These are phyloP conservation scores for Plasmopara halstedii DNA, from an alignment of 352 stramenopile species.

Conservation along the genomic window DNA sequence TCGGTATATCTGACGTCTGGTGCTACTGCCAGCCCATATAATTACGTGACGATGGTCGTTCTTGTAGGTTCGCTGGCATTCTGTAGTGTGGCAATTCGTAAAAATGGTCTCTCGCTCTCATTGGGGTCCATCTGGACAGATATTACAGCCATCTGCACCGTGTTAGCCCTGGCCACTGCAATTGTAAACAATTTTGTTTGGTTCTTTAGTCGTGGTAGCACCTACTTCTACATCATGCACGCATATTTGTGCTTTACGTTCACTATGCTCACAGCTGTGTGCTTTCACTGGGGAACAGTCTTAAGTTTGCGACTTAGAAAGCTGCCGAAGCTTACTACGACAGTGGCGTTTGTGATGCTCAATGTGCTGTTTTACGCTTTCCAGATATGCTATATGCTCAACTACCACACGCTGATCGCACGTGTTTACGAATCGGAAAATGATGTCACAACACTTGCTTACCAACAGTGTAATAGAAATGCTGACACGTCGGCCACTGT, in stretches of 20 bases:
- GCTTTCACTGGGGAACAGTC: conserved; percentile 84
- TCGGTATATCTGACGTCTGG: conserved; percentile 57
- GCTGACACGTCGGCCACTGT: conserved; percentile 49
- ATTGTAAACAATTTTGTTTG: conserved; percentile 85
- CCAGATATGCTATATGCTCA: conserved; percentile 63
- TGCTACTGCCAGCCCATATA: conserved; percentile 74
- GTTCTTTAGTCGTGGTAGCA: conserved; percentile 50
- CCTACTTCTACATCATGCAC: conserved; percentile 80
- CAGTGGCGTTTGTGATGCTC: conserved; percentile 54
- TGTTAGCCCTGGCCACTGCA: conserved; percentile 58
- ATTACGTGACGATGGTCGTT: conserved; percentile 83
- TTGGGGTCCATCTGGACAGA: conserved; percentile 83
- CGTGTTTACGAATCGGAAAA: conserved; percentile 71
- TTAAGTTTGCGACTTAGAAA: conserved; percentile 71
- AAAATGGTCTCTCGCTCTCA: conserved; percentile 76
- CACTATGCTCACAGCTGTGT: conserved; percentile 84
- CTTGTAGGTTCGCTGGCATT: conserved; percentile 76
- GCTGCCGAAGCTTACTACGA: conserved; percentile 57
- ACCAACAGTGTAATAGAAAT: conserved; percentile 71
- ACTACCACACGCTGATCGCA: conserved; percentile 54
- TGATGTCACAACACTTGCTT: conserved; percentile 56
- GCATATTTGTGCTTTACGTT: conserved; percentile 81
- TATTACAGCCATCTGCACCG: conserved; percentile 77
- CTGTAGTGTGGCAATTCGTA: conserved; percentile 74
- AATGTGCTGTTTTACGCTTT: conserved; percentile 80